Percentiles rank a stretch among this genome's conserved stretches.
Evolutionary conservation across 1,284 basidiomycete genomes (phyloP).

Genomic region (Boletellus deceptivus): DNA sequence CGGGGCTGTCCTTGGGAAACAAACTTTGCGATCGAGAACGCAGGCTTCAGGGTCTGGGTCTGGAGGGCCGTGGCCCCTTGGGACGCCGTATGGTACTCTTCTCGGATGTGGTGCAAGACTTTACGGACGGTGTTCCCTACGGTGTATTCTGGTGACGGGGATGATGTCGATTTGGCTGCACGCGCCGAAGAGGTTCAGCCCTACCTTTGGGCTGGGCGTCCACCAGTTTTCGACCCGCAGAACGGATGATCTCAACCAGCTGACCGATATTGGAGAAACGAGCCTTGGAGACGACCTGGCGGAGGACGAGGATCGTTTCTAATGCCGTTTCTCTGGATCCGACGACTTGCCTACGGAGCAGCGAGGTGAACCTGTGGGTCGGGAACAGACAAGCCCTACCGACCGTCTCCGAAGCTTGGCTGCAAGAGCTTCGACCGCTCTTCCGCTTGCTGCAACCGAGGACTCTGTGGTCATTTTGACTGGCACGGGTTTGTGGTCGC

Average conservation of each 20-base stretch:
- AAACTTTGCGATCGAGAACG: conserved; percentile 75
- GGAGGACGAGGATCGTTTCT: conserved; percentile 84
- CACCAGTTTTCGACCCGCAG: conserved; percentile 76
- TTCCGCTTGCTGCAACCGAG: conserved; percentile 41
- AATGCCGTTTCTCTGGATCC: conserved; percentile 87
- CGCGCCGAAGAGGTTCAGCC: conserved; percentile 9
- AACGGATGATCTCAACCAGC: conserved; percentile 77
- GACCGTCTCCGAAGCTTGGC: conserved; percentile 67
- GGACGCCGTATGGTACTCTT: conserved; percentile 82
- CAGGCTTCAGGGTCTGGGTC: conserved; percentile 38
- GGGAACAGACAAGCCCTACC: conserved; percentile 28
- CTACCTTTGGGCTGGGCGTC: conserved; percentile 93
- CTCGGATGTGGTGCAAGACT: conserved; percentile 88
- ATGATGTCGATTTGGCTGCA: neutral
- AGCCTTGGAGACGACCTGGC: conserved; percentile 86
- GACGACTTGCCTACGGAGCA: conserved; percentile 71
- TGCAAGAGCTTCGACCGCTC: conserved; percentile 64
- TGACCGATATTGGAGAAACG: conserved; percentile 88
- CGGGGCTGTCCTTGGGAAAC: conserved; percentile 73
- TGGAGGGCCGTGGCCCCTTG: conserved; percentile 38
- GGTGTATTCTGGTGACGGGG: conserved; percentile 69
- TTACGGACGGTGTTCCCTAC: conserved; percentile 93
- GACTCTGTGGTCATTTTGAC: conserved; percentile 42
- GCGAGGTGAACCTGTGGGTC: neutral
- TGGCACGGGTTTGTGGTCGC: neutral